Evolutionary conservation across 2,329 filamentous ascomycete genomes (phyloP), one percentile per base, ranked within the genome.

Genomic region (Fusarium sororula): DNA sequence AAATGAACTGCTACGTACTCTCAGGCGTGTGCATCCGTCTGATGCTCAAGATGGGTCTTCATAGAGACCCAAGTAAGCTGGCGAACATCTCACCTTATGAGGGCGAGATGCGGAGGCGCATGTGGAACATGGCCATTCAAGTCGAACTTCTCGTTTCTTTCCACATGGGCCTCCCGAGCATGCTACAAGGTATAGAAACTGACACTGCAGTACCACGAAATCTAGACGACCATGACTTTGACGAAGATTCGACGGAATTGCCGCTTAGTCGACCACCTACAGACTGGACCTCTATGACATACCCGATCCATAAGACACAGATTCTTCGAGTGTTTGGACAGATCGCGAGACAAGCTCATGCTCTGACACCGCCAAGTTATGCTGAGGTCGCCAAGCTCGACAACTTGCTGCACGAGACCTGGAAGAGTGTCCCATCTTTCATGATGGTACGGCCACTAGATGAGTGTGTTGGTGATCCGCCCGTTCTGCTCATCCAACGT

Each of bases 131-230:
- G 70, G 84, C 85, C 7, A 80, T 84, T 32, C 89, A 91, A 77
- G 85, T 92, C 53, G 92, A 93, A 77, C 80, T 91, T 6, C 80
- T 93, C 8, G 89, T 91, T 32, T 89, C 90, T 4, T 92, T 92
- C 77, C 91, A 93, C 77, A 86, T 92, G 68, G 91, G 91, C 5
- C 83, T 94, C 61, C 92, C 92, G 6, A 87, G 87, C 76, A 91
- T 93, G 89, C 85, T 92, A 50, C 86, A 90, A 64, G 84, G 87
- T 30, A 87, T 91, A 41, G 90, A 92, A 68, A 89, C 87, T 53
- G 92, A 93, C 77, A 91, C 90, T 0, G 82, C 85, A 4, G 80
- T 90, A 26, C 91, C 91, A 22, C 84, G 85, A 38, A 93, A 93
- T 79, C 79, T 93, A 38, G 85, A 88, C 59, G 91, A 94, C 78